Evolutionary conservation across 1,284 basidiomycete species (phyloP), one percentile per base, ranked within the genome.

Genomic region (Farysia itapuensis): DNA sequence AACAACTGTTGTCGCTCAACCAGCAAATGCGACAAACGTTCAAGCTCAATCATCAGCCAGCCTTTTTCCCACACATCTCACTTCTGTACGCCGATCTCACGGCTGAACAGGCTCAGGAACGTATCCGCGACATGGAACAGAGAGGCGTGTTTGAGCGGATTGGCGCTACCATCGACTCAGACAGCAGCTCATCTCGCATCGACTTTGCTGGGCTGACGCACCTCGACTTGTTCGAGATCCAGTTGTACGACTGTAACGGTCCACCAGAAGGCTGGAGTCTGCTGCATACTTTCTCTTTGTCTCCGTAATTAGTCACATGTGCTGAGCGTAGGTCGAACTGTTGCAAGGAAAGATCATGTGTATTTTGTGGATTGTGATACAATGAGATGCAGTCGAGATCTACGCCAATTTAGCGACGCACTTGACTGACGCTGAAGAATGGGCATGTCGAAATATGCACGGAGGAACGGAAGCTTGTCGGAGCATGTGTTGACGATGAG

Each of bases 41-140:
- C 15, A 8, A n/a, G n/a, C 25, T 36, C 24, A 16, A 23, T 13
- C n/a, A 14, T 3, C 42, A 43, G 19, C 15, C 34, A 7, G 30
- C 35, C 15, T 45, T 25, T 35, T 38, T 45, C n/a, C 43, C 43
- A 3, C 43, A 45, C 43, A 28, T 39, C 28, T 45, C 43, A 2
- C 36, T 45, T 16, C 43, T 45, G 24, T 45, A 45, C 35, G 15
- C 43, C 2, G 24, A 24, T 18, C 20, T 39, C 28, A 9, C 12
- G 30, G 35, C 28, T 14, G 28, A 45, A n/a, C 20, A 38, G 33
- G 43, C 43, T 12, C 6, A 15, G 3, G 6, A 20, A 4, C 35
- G 25, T 19, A 45, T 45, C 23, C 4, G 12, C 7, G n/a, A 22
- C n/a, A 20, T 45, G 13, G 21, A 45, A 20, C 12, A 37, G 9